phyloP scores from a whole-genome alignment of 306 rosid genomes.

The Calophaca sinica region DNA sequence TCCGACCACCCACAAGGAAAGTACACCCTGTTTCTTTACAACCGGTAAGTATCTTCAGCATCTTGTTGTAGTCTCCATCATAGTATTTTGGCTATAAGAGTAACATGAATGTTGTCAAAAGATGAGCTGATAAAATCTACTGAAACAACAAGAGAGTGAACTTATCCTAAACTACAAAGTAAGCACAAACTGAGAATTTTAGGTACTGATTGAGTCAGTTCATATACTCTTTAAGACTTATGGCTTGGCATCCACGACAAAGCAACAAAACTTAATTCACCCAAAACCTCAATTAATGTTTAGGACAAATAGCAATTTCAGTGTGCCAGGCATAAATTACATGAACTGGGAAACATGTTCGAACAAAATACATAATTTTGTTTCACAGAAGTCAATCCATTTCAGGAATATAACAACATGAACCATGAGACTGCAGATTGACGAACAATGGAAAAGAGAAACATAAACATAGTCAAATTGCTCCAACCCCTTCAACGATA shows the following conservation, averaged over 20 bases:
- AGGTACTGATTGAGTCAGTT: not conserved
- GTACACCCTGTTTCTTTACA: slow-evolving; percentile 80
- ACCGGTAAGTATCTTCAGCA: slow-evolving; percentile 70
- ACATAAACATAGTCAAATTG: not conserved
- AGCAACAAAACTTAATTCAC: not conserved
- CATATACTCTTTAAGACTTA: no score
- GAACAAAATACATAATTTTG: slow-evolving; percentile 19
- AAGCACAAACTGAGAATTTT: not conserved
- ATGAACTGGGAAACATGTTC: not conserved
- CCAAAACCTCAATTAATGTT: not conserved
- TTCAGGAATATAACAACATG: not conserved
- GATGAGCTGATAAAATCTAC: slow-evolving; percentile 5
- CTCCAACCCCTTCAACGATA: not conserved
- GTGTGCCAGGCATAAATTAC: not conserved
- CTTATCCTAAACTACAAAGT: not conserved
- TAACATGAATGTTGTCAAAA: slow-evolving; percentile 19
- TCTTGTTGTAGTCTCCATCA: slow-evolving; percentile 76
- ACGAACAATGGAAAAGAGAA: not conserved
- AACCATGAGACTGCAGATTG: no score
- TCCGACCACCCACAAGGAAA: slow-evolving; percentile 88
- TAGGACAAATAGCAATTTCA: not conserved
- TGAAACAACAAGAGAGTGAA: slow-evolving; percentile 4
- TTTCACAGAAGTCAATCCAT: slow-evolving; percentile 11
- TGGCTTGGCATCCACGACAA: not conserved
- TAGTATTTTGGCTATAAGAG: slow-evolving; percentile 84